Evolutionary conservation across 2,329 filamentous ascomycete species (phyloP).

Genomic region (Coniochaeta sp.): DNA sequence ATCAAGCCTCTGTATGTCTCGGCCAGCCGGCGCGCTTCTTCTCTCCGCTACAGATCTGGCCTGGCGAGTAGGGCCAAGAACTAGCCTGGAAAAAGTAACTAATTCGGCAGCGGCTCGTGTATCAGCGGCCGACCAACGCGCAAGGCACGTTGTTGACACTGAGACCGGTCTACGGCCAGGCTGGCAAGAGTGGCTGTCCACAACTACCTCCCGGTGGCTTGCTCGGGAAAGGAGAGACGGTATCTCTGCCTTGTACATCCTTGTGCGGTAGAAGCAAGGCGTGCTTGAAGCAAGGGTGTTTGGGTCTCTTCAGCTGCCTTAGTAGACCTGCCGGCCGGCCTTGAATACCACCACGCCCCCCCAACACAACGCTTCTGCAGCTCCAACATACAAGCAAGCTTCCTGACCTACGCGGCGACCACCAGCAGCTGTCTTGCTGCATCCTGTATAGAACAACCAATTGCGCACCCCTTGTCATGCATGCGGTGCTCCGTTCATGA

Average conservation of each 20-base stretch:
- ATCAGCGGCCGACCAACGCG: constrained; percentile 3
- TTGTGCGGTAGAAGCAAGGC: background rate
- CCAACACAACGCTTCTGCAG: constrained; percentile 24
- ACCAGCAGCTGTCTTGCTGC: constrained; percentile 13
- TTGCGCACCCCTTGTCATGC: constrained; percentile 35
- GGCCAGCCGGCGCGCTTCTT: background rate
- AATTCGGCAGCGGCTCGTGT: constrained; percentile 1
- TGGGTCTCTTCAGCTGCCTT: constrained; percentile 13
- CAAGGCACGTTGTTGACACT: constrained; percentile 2
- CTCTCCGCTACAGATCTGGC: background rate
- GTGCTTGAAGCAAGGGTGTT: background rate
- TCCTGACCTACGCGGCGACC: constrained; percentile 11
- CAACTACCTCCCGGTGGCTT: background rate
- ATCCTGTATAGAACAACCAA: constrained; percentile 29
- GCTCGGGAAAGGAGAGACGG: background rate
- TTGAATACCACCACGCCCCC: constrained; percentile 9
- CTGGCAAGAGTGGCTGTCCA: background rate
- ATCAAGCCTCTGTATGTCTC: background rate
- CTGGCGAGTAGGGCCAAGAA: background rate
- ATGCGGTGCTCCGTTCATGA: constrained; percentile 34
- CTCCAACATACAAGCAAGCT: constrained; percentile 16
- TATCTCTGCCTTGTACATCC: background rate
- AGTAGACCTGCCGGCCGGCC: constrained; percentile 20
- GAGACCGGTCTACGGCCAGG: constrained; percentile 1
- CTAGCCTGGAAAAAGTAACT: background rate